These are phyloP conservation scores for Fusarium mexicanum DNA, from an alignment of 2,329 filamentous ascomycete genomes.

Conservation along the genomic window DNA sequence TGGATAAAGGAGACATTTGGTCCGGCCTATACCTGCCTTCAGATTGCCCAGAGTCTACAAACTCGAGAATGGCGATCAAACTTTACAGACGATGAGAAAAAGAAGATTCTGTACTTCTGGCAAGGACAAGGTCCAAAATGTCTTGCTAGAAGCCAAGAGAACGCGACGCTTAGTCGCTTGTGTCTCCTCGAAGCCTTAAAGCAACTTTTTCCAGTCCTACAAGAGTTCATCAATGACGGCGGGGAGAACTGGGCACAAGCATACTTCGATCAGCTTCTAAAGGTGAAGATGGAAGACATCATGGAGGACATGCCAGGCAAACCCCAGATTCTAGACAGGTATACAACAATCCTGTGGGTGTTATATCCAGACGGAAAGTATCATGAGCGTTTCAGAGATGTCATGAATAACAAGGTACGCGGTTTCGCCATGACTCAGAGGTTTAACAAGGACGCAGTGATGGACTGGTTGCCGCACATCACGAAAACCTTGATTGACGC, in stretches of 20 bases:
- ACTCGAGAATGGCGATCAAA: background rate
- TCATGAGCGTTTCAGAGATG: background rate
- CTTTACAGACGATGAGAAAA: background rate
- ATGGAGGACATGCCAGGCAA: background rate
- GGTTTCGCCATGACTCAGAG: background rate
- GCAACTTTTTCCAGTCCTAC: background rate
- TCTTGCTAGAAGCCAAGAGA: background rate
- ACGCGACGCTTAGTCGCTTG: rapidly evolving
- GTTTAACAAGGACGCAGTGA: background rate
- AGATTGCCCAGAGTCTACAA: background rate
- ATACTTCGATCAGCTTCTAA: background rate
- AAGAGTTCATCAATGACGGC: background rate
- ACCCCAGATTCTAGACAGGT: background rate
- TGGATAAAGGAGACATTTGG: background rate
- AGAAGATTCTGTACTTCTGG: background rate
- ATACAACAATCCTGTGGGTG: background rate
- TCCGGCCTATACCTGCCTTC: background rate
- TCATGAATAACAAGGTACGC: background rate
- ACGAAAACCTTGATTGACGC: background rate
- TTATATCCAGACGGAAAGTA: background rate
- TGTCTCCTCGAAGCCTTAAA: background rate
- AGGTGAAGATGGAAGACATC: background rate
- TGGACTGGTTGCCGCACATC: background rate
- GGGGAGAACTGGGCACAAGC: background rate
- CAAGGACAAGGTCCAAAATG: background rate